Base-by-base conservation (phyloP, 2,329 filamentous ascomycete species). In the Gliomastix tumulicola region DNA sequence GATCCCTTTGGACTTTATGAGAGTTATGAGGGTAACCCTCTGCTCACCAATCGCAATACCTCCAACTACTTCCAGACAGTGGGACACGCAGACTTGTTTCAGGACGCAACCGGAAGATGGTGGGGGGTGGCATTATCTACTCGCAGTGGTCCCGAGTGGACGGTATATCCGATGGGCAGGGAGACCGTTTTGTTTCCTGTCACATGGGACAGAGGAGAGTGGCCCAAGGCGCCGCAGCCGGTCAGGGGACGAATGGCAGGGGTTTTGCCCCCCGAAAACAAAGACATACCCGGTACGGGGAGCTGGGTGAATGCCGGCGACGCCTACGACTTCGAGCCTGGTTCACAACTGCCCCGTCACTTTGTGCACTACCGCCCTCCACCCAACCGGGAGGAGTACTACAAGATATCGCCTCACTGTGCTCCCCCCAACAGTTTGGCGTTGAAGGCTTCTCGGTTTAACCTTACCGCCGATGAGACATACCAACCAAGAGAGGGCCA, bases 281-380 rank as follows among this genome's bases (percentile, higher is more conserved):
- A 47, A 1, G 46, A 59, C 4, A 37, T 54, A 13, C 20, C 6
- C 6, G 34, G 34, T 10, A 22, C 27, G 13, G 34, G 34, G 6
- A 11, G 6, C 6, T 12, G n/a, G 42, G 63, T 63, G 38, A 48
- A 53, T 8, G 59, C 59, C 12, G 57, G 59, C 3, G 71, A 76
- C 43, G 42, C 49, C 10, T 53, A 71, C 32, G 59, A 65, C 19
- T 78, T 79, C 48, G 43, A 53, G 7, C 57, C 63, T 0, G 58
- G 59, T 0, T 60, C 60, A 1, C 44, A 48, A 1, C 51, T 79
- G 1, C 74, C 74, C 4, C 56, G 59, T 1, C 69, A 79, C 45
- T 72, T 80, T 43, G 64, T 72, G 2, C 62, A 74, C 57, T 77
- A 74, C 62, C 63, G 77, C 5, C 70, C 65, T 11, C 75, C 74